Percentiles rank a stretch among this genome's conserved stretches.
Evolutionary conservation across 495 filamentous ascomycete species (phyloP).

Genomic region (Podospora fimiseda): DNA sequence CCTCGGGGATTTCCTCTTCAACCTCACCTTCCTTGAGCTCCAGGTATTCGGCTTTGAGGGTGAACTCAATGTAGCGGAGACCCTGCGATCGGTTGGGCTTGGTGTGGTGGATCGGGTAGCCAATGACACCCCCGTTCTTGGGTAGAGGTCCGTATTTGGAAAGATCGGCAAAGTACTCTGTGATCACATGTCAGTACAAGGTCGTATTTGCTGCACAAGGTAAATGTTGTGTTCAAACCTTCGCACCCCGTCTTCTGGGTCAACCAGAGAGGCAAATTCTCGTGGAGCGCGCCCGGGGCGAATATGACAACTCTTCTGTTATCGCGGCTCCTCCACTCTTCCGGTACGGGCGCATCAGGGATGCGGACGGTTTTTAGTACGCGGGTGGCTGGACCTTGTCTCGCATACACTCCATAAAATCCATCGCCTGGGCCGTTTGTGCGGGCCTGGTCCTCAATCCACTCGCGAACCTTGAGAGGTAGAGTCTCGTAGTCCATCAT

Average conservation of each 20-base stretch:
- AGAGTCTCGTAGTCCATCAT: constrained; percentile 28
- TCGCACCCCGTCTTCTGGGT: constrained; percentile 27
- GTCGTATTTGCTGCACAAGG: no score
- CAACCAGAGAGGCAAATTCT: constrained; percentile 30
- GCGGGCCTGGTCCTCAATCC: constrained; percentile 34
- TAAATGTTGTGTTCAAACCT: constrained; percentile 15
- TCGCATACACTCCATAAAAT: constrained; percentile 25
- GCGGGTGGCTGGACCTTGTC: constrained; percentile 3
- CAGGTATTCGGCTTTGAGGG: constrained; percentile 24
- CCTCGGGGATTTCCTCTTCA: constrained; percentile 2
- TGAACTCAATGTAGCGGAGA: constrained; percentile 25
- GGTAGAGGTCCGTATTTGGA: constrained; percentile 24
- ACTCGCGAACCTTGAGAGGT: constrained; percentile 27
- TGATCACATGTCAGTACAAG: background rate
- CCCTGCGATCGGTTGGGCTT: constrained; percentile 8
- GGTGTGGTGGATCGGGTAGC: constrained; percentile 24
- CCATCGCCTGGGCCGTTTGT: constrained; percentile 17
- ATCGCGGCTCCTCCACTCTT: constrained; percentile 17
- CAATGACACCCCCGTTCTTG: constrained; percentile 26
- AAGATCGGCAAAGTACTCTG: constrained; percentile 24
- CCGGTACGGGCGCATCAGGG: constrained; percentile 11
- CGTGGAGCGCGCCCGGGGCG: constrained; percentile 30
- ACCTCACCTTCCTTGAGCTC: constrained; percentile 15
- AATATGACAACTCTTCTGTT: constrained; percentile 25
- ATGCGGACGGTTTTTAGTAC: constrained; percentile 12